Percentiles rank a stretch among this genome's conserved stretches.
Conservation (phyloP, 345 rosid genomes). For the Fremontodendron californicum region DNA sequence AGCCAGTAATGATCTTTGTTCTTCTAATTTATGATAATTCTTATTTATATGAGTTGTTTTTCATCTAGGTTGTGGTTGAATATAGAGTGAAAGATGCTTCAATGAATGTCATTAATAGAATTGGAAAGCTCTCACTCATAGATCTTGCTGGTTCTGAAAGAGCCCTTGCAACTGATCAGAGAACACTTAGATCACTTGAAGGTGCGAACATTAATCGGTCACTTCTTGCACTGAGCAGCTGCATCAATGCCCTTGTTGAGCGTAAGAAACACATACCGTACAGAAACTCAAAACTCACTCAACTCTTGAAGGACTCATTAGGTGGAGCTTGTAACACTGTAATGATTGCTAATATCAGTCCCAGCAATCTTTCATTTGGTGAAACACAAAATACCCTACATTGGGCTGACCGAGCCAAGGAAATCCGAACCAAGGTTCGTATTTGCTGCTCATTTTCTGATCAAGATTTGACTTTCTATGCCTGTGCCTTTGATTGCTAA, state of each 20-base stretch:
- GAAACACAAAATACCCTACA: conserved; percentile 93
- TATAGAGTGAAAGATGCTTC: conserved; percentile 60
- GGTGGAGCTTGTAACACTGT: conserved; percentile 92
- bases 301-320: conserved; percentile 87
- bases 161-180: conserved; percentile 88
- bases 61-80: conserved; percentile 65
- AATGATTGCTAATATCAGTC: conserved; percentile 93
- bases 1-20: not conserved
- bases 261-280: conserved; percentile 92
- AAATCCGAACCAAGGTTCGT: conserved; percentile 70
- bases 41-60: not conserved
- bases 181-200: conserved; percentile 84
- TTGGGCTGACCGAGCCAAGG: conserved; percentile 97
- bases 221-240: conserved; percentile 89
- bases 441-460: conserved; percentile 15
- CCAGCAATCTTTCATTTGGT: conserved; percentile 78
- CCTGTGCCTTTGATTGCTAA: not conserved
- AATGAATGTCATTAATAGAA: conserved; percentile 55
- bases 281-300: conserved; percentile 92
- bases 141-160: conserved; percentile 99
- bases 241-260: conserved; percentile 95
- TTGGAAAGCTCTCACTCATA: conserved; percentile 84
- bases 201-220: conserved; percentile 95
- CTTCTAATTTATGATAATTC: not conserved
- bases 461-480: not conserved